Evolutionary conservation across 371 early-diverging fungal genomes (phyloP).

Genomic region (Syncephalastrum racemosum): DNA sequence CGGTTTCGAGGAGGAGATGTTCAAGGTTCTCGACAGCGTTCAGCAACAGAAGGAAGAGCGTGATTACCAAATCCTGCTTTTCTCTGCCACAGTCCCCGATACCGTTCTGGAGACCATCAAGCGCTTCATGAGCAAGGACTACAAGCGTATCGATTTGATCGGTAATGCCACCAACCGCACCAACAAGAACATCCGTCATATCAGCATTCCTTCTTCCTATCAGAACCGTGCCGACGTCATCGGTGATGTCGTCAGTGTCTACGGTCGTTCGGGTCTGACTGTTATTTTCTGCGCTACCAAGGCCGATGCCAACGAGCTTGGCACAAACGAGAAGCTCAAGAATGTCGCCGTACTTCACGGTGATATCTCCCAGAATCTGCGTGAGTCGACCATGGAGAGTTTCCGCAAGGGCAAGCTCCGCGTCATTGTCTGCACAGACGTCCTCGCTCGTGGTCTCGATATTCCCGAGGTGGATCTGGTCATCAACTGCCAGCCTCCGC

Average conservation of each 20-base stretch:
- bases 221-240: constrained; percentile 77
- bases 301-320: constrained; percentile 88
- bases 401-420: constrained; percentile 86
- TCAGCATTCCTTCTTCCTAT: constrained; percentile 80
- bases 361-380: constrained; percentile 87
- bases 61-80: constrained; percentile 85
- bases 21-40: constrained; percentile 75
- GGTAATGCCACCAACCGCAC: constrained; percentile 77
- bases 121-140: constrained; percentile 84
- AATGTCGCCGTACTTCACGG: constrained; percentile 90
- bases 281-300: constrained; percentile 95
- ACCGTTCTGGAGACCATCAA: constrained; percentile 82
- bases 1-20: constrained; percentile 95
- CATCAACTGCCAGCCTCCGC: constrained; percentile 96
- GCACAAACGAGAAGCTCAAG: constrained; percentile 73
- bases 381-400: constrained; percentile 86
- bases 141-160: constrained; percentile 79
- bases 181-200: constrained; percentile 74
- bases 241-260: constrained; percentile 84
- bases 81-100: constrained; percentile 84
- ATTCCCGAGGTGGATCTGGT: constrained; percentile 97
- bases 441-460: constrained; percentile 97
- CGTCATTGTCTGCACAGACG: constrained; percentile 92
- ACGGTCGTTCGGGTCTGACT: constrained; percentile 77
- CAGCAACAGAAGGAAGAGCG: constrained; percentile 70